Conservation (phyloP, 1,139 yeast species). For the Sugiyamaella xylanicola region DNA sequence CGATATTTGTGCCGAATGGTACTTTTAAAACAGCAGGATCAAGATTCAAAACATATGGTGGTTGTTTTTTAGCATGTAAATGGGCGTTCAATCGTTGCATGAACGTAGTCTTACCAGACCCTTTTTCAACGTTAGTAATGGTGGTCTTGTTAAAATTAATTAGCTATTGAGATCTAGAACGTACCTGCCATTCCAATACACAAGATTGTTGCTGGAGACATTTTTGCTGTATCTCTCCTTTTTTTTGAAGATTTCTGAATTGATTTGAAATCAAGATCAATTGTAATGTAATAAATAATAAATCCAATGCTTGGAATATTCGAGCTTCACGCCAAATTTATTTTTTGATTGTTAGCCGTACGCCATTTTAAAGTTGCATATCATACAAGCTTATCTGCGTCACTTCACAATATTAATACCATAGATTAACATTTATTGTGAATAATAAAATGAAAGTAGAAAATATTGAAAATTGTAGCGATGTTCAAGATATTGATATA, state of each 20-base stretch:
- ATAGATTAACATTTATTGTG: no score
- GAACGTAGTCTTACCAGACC: conserved; percentile 94
- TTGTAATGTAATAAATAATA: no score
- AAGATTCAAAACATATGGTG: conserved; percentile 84
- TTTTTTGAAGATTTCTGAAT: no score
- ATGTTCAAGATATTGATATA: not conserved
- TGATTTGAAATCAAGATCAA: conserved; percentile 2
- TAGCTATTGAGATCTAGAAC: conserved; percentile 15
- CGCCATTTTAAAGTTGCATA: no score
- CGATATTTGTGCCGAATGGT: conserved; percentile 93
- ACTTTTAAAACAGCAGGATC: conserved; percentile 95
- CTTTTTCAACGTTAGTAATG: no score
- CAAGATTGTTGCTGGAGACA: conserved; percentile 46
- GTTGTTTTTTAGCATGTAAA: conserved; percentile 64
- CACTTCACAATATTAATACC: no score
- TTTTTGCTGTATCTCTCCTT: not conserved
- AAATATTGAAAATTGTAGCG: no score
- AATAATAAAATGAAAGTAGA: no score
- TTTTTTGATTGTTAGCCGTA: not conserved
- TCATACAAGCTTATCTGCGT: no score
- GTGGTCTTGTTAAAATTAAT: conserved; percentile 4
- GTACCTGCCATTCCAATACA: conserved; percentile 95
- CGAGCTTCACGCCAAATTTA: no score
- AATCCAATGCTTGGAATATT: no score
- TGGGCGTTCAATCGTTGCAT: conserved; percentile 94